phyloP scores from a whole-genome alignment of 2,329 filamentous ascomycete species.

The Tolypocladium cylindrosporum region DNA sequence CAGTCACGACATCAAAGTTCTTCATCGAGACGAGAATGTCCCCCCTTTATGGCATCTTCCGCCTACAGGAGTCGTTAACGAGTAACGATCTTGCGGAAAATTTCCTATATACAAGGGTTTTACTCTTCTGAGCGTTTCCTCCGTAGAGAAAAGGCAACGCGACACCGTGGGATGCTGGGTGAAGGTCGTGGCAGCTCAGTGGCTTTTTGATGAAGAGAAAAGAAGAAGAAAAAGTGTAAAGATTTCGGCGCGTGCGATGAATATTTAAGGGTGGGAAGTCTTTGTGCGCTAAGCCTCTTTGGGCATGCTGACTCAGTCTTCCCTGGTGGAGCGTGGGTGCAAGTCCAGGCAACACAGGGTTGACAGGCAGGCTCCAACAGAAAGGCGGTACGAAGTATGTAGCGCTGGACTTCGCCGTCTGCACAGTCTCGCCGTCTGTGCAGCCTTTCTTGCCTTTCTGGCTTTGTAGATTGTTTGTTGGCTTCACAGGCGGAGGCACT shows the following conservation, averaged over 20 bases:
- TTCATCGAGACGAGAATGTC: constrained; percentile 26
- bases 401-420: too few species aligned
- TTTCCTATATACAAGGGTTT: constrained; percentile 55
- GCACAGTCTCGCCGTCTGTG: too few species aligned
- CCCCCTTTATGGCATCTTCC: constrained; percentile 53
- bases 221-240: constrained; percentile 25
- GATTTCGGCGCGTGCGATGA: constrained; percentile 14
- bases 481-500: too few species aligned
- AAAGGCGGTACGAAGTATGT: too few species aligned
- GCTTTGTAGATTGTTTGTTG: too few species aligned
- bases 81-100: constrained; percentile 33
- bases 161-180: constrained; percentile 48
- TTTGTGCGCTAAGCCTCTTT: constrained; percentile 12
- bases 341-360: too few species aligned
- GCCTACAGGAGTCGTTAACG: constrained; percentile 31
- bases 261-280: constrained; percentile 12
- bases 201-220: constrained; percentile 53
- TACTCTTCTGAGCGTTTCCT: constrained; percentile 48
- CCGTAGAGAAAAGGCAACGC: constrained; percentile 45
- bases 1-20: not conserved
- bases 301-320: not conserved
- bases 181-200: constrained; percentile 56
- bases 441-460: too few species aligned
- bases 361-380: too few species aligned
- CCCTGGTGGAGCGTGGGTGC: not conserved